Base-by-base conservation (phyloP, 169 alveolate species). In the Cryptosporidium muris region DNA sequence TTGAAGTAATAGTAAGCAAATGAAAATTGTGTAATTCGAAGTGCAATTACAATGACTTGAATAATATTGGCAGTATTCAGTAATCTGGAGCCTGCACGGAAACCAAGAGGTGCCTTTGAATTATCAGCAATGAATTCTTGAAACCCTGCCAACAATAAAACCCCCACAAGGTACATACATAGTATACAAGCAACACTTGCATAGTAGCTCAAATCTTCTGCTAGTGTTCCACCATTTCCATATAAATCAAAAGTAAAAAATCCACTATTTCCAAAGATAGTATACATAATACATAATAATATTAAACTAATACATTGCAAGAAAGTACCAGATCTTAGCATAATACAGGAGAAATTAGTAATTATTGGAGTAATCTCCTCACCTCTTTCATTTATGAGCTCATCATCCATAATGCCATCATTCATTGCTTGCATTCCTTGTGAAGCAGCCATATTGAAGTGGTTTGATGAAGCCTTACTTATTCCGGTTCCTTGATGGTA, bases 361-460 rank as follows among this genome's bases (percentile, higher is more conserved):
- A 66, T 66, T 38, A 66, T 48, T 42, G 81, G 81, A 12, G 81
- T 66, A 37, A 66, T 66, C 51, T 66, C 81, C 16, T 66, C 81
- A 52, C 81, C 81, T 66, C 81, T 66, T 51, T 66, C 81, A 66
- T 66, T 66, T 14, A 66, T 40, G n/a, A 53, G 16, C 63, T 66
- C 81, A 66, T 66, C 81, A 4, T 66, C 81, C 48, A 66, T 66
- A 37, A 66, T 66, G 5, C 81, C 81, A n/a, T 66, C 81, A 54
- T 66, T 66, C 66, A 66, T 66, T 49, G 54, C 81, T n/a, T 66
- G 81, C 81, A 66, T 66, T 36, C 81, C 81, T 38, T 54, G 51
- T 37, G 81, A 40, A 38, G 81, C 81, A 52, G 81, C 51, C 38
- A 66, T 51, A 66, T 66, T 66, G 14, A 66, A 66, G 37, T 66